Base-by-base conservation (phyloP, 2,329 filamentous ascomycete species). In the Gnomoniopsis sp. region DNA sequence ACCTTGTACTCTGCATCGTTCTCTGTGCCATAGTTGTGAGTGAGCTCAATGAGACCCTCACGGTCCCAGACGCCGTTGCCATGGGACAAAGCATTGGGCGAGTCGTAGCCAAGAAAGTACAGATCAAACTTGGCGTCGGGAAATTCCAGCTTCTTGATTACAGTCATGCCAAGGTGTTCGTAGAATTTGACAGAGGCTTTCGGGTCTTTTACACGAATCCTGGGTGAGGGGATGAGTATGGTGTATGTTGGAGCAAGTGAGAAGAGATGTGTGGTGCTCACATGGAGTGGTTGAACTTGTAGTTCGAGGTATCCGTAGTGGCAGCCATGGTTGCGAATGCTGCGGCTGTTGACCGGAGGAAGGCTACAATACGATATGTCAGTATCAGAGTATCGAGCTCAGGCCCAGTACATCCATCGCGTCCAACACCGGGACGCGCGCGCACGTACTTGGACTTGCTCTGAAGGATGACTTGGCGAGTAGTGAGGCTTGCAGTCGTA, bases 191-290 rank as follows among this genome's bases (percentile, higher is more conserved):
- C 86, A 84, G 88, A 91, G 71, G 81, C 85, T 76, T 93, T 88
- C 12, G 93, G 93, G 77, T 99, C 92, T 76, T 98, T 98, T 71
- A 98, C 89, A 73, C 93, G 89, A 72, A 96, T 81, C 91, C 91
- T 95, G 63, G 10, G 6, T n/a, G 30, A 53, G 30, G 55, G 58
- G 7, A 53, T 64, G 34, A 68, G 55, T 59, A n/a, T 61, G 14
- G 21, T 11, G 15, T n/a, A 30, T 12, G 17, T 17, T 17, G n/a
- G 8, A 19, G n/a, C n/a, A 10, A 4, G n/a, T 21, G 8, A n/a
- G 41, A 21, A 44, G n/a, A 19, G n/a, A 1, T 36, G 21, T 21
- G 6, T 46, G n/a, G 51, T 23, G 17, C 53, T 70, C 70, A 86
- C 93, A 98, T 98, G 58, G 90, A 89, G 79, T 95, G 90, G 75